Conservation (phyloP, 1,284 basidiomycete species). For the Leccinum discolor region DNA sequence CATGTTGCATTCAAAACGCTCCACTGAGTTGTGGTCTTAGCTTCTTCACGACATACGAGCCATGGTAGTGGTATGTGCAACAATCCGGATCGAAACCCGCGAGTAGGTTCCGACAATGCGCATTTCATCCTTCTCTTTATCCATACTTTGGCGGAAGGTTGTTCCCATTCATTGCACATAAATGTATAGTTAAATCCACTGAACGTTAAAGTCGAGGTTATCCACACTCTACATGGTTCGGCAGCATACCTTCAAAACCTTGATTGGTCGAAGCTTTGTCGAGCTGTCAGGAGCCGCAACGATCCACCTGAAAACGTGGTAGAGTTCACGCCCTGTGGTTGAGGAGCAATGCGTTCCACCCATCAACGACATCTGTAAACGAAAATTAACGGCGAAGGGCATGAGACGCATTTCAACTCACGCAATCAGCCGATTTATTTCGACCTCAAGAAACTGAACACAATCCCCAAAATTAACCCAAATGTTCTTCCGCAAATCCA, state of each 20-base stretch:
- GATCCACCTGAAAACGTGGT: slow-evolving; percentile 84
- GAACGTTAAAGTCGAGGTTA: too few relatives aligned
- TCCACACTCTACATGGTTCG: neutral
- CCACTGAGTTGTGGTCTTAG: neutral
- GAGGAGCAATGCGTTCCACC: slow-evolving; percentile 77
- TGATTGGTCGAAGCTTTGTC: slow-evolving; percentile 77
- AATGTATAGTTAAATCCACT: too few relatives aligned
- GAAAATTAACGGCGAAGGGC: neutral
- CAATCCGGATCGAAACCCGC: neutral
- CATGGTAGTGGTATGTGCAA: neutral
- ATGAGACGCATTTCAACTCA: slow-evolving; percentile 33
- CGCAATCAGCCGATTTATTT: slow-evolving; percentile 39
- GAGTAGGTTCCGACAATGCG: neutral
- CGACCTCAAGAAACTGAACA: neutral
- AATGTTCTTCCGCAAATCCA: slow-evolving; percentile 24
- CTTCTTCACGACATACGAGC: neutral
- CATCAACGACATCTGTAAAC: slow-evolving; percentile 50
- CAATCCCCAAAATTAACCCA: slow-evolving; percentile 64
- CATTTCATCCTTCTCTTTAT: neutral
- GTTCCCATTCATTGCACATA: neutral
- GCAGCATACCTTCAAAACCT: slow-evolving; percentile 54
- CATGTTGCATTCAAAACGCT: neutral
- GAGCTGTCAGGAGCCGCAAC: slow-evolving; percentile 76
- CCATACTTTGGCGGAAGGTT: neutral
- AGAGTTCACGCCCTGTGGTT: slow-evolving; percentile 70